Evolutionary conservation across 148 eudicot genomes (phyloP).

Genomic region (Silene uniflora): DNA sequence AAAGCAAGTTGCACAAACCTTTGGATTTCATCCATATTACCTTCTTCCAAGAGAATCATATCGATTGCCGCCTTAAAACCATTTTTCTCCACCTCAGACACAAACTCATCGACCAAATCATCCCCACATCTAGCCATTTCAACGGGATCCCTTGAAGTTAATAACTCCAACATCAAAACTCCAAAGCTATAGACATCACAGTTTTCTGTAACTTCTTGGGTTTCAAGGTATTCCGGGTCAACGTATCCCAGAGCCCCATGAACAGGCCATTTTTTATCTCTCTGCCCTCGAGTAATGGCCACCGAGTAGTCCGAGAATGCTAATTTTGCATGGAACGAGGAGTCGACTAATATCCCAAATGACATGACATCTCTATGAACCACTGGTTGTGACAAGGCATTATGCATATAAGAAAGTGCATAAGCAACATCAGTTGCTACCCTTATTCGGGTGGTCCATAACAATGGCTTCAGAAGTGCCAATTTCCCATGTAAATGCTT

Average conservation of each 20-base stretch:
- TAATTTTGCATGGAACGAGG: slow-evolving; percentile 11
- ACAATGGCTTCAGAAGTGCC: neutral
- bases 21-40: neutral
- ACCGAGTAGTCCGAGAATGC: slow-evolving; percentile 16
- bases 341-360: slow-evolving; percentile 17
- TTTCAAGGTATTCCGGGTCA: slow-evolving; percentile 22
- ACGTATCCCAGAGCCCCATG: slow-evolving; percentile 19
- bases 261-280: slow-evolving; percentile 16
- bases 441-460: slow-evolving; percentile 19
- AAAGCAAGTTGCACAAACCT: slow-evolving; percentile 15
- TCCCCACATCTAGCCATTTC: neutral
- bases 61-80: slow-evolving; percentile 21
- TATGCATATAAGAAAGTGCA: slow-evolving; percentile 30
- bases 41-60: slow-evolving; percentile 7
- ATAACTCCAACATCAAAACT: slow-evolving; percentile 21
- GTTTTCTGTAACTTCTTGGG: slow-evolving; percentile 15
- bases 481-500: slow-evolving; percentile 17
- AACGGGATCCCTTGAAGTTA: neutral
- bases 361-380: slow-evolving; percentile 29
- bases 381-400: slow-evolving; percentile 16
- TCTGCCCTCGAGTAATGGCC: slow-evolving; percentile 17
- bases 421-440: slow-evolving; percentile 24
- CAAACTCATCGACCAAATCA: slow-evolving; percentile 24
- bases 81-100: slow-evolving; percentile 5
- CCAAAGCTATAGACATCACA: slow-evolving; percentile 27